Percentiles rank a stretch among this genome's conserved stretches.
These are phyloP conservation scores for Linderina pennispora DNA, from an alignment of 192 early-diverging fungal genomes.

Conservation along the genomic window DNA sequence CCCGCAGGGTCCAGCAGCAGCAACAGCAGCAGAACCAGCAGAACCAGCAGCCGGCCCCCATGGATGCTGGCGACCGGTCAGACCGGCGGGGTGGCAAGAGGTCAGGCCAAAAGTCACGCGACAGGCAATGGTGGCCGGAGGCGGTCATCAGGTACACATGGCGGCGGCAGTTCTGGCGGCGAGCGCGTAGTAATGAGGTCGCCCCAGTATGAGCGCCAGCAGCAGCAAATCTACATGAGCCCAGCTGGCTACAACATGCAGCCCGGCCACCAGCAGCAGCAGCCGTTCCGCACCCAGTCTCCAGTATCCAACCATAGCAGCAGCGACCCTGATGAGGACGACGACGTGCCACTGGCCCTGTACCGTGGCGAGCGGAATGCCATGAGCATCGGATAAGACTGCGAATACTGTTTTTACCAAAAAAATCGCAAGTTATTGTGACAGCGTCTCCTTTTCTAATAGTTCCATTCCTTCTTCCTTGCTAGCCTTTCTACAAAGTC, in stretches of 20 bases:
- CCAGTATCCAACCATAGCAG: background rate
- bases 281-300: constrained; percentile 4
- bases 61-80: constrained; percentile 1
- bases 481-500: too few species aligned
- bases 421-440: too few species aligned
- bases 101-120: constrained; percentile 25
- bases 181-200: constrained; percentile 40
- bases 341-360: constrained; percentile 58
- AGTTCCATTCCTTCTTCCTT: constrained; percentile 4
- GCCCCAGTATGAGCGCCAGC: constrained; percentile 48
- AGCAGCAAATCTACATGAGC: constrained; percentile 46
- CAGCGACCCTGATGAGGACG: constrained; percentile 42
- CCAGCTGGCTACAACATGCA: background rate
- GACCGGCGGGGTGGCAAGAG: constrained; percentile 10
- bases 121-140: constrained; percentile 15
- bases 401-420: background rate
- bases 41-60: background rate
- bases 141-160: constrained; percentile 10
- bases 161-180: constrained; percentile 10
- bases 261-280: background rate
- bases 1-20: constrained; percentile 1
- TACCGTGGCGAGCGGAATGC: constrained; percentile 48
- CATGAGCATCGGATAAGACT: constrained; percentile 28
- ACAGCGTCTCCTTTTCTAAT: constrained; percentile 6
- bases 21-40: constrained; percentile 9